Evolutionary conservation across 768 basidiomycete species (phyloP).

Genomic region (Suillus subaureus): DNA sequence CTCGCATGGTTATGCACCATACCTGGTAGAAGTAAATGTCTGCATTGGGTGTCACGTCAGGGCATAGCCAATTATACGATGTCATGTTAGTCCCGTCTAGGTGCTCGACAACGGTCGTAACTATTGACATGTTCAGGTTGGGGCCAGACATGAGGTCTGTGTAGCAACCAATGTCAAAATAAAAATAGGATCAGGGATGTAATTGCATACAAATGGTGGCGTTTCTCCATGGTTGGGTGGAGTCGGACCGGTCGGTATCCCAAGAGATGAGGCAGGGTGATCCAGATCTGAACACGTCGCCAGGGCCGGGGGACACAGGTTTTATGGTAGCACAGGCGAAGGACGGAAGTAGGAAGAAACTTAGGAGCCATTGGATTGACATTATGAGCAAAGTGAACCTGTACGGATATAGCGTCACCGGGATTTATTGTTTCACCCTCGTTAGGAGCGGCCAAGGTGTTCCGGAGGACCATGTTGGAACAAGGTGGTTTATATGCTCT

Average conservation of each 20-base stretch:
- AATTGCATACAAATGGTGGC: conserved; percentile 36
- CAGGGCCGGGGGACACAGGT: conserved; percentile 43
- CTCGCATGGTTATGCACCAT: not conserved
- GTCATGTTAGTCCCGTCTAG: conserved; percentile 38
- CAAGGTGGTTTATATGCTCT: not conserved
- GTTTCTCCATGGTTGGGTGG: conserved; percentile 36
- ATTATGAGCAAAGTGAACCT: conserved; percentile 4
- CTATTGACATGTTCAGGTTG: conserved; percentile 36
- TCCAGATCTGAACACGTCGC: conserved; percentile 36
- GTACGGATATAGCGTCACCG: not conserved
- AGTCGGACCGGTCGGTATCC: conserved; percentile 24
- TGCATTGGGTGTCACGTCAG: conserved; percentile 38
- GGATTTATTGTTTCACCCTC: not conserved
- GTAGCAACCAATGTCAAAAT: not conserved
- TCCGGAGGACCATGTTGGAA: not conserved
- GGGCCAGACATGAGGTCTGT: conserved; percentile 43
- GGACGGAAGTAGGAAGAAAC: conserved; percentile 12
- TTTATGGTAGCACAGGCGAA: conserved; percentile 24
- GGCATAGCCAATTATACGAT: conserved; percentile 40
- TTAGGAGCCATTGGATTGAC: conserved; percentile 9
- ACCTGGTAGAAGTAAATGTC: conserved; percentile 46
- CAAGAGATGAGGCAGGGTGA: conserved; percentile 38
- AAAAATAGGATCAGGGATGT: not conserved
- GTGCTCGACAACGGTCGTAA: conserved; percentile 29
- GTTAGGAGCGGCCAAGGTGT: not conserved